Conservation (phyloP, 352 stramenopile genomes). For the Globisporangium abappressorium region DNA sequence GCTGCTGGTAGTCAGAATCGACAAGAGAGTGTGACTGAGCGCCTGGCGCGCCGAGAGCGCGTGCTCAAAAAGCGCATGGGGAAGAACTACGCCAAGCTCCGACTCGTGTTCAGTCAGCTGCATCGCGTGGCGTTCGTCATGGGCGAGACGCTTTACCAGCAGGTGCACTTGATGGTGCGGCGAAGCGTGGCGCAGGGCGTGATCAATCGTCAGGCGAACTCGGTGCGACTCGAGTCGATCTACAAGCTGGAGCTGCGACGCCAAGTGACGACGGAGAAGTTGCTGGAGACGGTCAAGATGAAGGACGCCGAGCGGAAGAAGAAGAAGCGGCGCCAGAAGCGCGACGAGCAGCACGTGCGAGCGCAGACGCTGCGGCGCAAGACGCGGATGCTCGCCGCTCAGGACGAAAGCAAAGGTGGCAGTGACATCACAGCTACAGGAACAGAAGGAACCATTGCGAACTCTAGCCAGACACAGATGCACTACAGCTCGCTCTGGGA, state of each 20-base stretch:
- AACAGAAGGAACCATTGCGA: not conserved
- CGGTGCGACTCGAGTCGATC: slow-evolving; percentile 48
- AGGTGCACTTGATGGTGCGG: slow-evolving; percentile 36
- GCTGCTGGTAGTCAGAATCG: not conserved
- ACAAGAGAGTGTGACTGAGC: slow-evolving; percentile 4
- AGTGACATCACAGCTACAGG: not conserved
- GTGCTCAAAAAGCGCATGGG: slow-evolving; percentile 11
- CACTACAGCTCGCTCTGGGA: slow-evolving; percentile 14
- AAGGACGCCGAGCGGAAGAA: slow-evolving; percentile 15
- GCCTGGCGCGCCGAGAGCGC: not conserved
- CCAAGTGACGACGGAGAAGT: slow-evolving; percentile 41
- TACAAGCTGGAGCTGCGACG: slow-evolving; percentile 60
- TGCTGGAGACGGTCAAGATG: slow-evolving; percentile 35
- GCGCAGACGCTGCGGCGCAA: slow-evolving; percentile 4
- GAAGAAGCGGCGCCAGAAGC: slow-evolving; percentile 14
- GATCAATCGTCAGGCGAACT: slow-evolving; percentile 39
- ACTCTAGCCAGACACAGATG: not conserved
- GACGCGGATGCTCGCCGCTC: slow-evolving; percentile 3
- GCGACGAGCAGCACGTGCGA: slow-evolving; percentile 16
- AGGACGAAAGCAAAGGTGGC: not conserved
- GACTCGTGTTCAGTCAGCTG: slow-evolving; percentile 37
- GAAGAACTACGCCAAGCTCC: slow-evolving; percentile 17
- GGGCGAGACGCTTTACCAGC: slow-evolving; percentile 45
- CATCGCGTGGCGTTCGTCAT: slow-evolving; percentile 30
- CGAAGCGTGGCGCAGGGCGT: slow-evolving; percentile 43